Base-by-base conservation (phyloP, 352 stramenopile species). In the Globisporangium iwayamae region DNA sequence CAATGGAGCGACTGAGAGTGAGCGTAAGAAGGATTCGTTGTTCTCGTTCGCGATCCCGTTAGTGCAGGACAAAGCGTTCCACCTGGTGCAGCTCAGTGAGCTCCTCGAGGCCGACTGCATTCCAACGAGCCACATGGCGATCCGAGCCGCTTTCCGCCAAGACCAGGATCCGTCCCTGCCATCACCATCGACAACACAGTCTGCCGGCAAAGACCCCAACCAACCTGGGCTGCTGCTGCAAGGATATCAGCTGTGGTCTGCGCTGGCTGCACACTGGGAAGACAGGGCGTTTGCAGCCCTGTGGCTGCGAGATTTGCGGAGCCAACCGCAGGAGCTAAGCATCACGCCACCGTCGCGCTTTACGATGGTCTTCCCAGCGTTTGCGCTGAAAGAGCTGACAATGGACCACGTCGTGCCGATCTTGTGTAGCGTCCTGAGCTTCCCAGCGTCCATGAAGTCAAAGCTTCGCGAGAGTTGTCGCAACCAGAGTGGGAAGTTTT, bases 401-500 rank as follows among this genome's bases (percentile, higher is more conserved):
- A 14, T 70, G n/a, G 75, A 80, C 20, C 60, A 67, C n/a, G 73
- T 81, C 16, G 56, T 76, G 14, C 63, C 54, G 18, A 72, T 85
- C 47, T 45, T 83, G 4, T 58, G 57, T 11, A 65, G 59, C 22
- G 38, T 83, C 4, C 53, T 85, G 28, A 58, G 68, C 9, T 59
- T 78, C 4, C 60, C 71, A 2, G 18, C 36, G 20, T 38, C 68
- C 14, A 62, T 79, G 11, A 38, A 70, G 14, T 7, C 62, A 2
- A 48, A 52, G 28, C 71, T 88, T 55, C 70, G 66, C 34, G 56
- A 66, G 47, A 76, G 68, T 6, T 83, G 73, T 50, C 73, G 81
- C 56, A 67, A 52, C 2, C 67, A 80, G 14, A 61, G 78, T 60
- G 78, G 73, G 4, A 89, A 80, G 30, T 66, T 87, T 48, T 89